A percentile compares a stretch with the other conserved stretches of the same genome.
Evolutionary conservation across 441 rosid genomes (phyloP).

Genomic region (Aleurites moluccanus): DNA sequence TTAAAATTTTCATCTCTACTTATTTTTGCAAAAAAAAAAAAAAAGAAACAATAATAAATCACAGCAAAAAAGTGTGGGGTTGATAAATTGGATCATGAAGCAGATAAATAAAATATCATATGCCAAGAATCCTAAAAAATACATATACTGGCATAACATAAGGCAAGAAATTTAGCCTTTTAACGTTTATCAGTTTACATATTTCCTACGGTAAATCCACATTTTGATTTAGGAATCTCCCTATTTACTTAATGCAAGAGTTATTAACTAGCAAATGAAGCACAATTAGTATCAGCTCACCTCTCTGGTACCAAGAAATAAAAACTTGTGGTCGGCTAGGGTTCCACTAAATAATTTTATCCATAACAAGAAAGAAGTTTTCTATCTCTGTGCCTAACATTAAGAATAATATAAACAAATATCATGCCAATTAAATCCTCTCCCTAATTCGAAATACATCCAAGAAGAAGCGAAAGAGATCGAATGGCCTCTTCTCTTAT

Average conservation of each 20-base stretch:
- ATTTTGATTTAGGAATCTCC: not conserved
- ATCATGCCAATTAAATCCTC: no score
- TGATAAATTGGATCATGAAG: not conserved
- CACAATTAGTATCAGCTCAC: slow-evolving; percentile 36
- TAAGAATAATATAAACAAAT: no score
- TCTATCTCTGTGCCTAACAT: no score
- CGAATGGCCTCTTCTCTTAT: no score
- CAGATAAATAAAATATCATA: not conserved
- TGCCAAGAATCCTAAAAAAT: not conserved
- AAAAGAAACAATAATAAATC: no score
- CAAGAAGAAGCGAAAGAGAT: no score
- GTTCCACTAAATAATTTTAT: slow-evolving; percentile 60
- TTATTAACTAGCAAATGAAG: slow-evolving; percentile 1
- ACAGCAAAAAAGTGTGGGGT: no score
- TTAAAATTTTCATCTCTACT: no score
- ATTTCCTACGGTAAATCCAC: not conserved
- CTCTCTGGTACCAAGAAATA: slow-evolving; percentile 94
- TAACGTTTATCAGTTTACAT: not conserved
- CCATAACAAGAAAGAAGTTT: no score
- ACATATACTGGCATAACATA: not conserved
- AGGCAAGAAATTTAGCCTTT: slow-evolving; percentile 8
- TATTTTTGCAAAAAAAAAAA: no score
- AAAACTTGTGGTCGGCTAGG: slow-evolving; percentile 66
- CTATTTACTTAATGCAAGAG: not conserved
- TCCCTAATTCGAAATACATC: no score